Base-by-base conservation (phyloP, 305 asterid genomes). In the Nicotiana rustica region DNA sequence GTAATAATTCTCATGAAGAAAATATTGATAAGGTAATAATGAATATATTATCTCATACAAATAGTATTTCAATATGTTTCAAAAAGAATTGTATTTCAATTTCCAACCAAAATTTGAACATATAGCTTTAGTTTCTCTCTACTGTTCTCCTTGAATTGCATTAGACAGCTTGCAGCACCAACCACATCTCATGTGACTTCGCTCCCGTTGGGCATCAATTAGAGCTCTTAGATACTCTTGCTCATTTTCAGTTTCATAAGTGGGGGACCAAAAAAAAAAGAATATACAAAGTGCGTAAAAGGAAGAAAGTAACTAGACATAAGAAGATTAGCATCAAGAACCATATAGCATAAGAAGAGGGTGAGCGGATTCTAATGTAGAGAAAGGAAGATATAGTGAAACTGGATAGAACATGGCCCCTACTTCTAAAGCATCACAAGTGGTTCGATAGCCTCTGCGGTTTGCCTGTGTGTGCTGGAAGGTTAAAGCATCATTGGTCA, bases 181-280 rank as follows among this genome's bases (percentile, higher is more conserved):
- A 29, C 66, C 66, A 52, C 80, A 31, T 29, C 29, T 10, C 47
- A 29, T 29, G 31, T 29, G 47, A 75, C 38, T 29, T 52, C 17
- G 17, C 13, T 52, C 17, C 29, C 10, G 29, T 29, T 49, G 19
- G 17, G 47, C 44, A 52, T 75, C 80, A 49, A 52, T 13, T 29
- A 75, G 65, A 75, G 80, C 55, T 15, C 66, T 15, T 75, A 75
- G 80, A 52, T 35, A 21, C 65, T 75, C 29, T 52, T 75, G 56
- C 29, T 75, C 80, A 75, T 75, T 47, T 52, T 55, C 35, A 29
- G 47, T 52, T 75, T 52, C 80, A 25, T 25, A 75, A 52, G 65
- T 29, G 31, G 17, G 55, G 65, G 29, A 29, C 47, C 6, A 33
- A 33, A 33, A 29, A 25, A 75, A 75, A 38, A 38, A 75, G 5